Base-by-base conservation (phyloP, 805 yeast species). In the Saccharomycopsis babjevae region DNA sequence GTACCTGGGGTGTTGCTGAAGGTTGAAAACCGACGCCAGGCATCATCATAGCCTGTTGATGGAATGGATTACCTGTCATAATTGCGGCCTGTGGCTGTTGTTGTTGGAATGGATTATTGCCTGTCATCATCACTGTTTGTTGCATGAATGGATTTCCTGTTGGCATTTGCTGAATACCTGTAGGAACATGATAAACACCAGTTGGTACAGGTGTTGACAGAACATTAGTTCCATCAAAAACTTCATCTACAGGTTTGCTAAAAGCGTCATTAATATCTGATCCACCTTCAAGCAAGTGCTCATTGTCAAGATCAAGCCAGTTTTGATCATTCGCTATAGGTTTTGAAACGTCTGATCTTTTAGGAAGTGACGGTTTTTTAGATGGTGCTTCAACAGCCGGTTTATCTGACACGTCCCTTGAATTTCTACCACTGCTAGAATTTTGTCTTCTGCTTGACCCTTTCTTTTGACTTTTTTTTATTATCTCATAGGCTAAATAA, bases 401-500 rank as follows among this genome's bases (percentile, higher is more conserved):
- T 55, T 30, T 52, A 43, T 54, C 22, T 8, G 30, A 22, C 15
- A 25, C n/a, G 11, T 6, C 50, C 6, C 15, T 38, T 39, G 25
- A 40, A 38, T 15, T 38, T 4, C 56, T 50, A 18, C 57, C 42
- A 25, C 20, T 39, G n/a, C 36, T 50, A 42, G 40, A 22, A 42
- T 55, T 54, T 36, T 18, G 18, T 32, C 55, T 52, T n/a, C 25
- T 16, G 25, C 22, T 13, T 36, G 10, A 13, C 28, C 28, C 11
- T 32, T 32, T 74, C 16, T 70, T 65, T 20, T 61, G 65, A 61
- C 77, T 77, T 57, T 74, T 74, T 43, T 76, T 77, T 61, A 86
- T 73, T 34, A 86, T 79, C 50, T 81, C 85, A 39, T 83, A 70
- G 0, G 96, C 93, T 20, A 71, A 66, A 46, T 78, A 78, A 11